Evolutionary conservation across 2,329 filamentous ascomycete genomes (phyloP), one percentile per base, ranked within the genome.

Genomic region (Penicillium griseofulvum): DNA sequence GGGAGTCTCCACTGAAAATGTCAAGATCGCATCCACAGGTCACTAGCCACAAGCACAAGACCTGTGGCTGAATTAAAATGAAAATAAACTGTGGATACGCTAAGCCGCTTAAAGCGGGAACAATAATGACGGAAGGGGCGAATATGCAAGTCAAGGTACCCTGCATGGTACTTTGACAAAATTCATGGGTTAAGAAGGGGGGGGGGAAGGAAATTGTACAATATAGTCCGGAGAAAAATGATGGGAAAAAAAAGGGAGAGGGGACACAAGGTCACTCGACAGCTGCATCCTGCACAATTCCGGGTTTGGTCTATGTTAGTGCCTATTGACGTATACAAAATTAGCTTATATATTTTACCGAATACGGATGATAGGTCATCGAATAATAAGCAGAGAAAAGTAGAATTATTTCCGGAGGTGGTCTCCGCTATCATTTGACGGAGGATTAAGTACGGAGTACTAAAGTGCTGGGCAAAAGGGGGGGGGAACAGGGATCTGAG

Each of bases 71-170:
- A 43, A 22, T 45, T 17, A 36, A 37, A 55, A 49, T 26, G 34
- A 19, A 41, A 41, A 49, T 44, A 49, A 49, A 45, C 16, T 55
- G 55, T 52, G 55, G 52, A 55, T 1, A 41, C 43, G 26, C 61
- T 63, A 62, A 37, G 5, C 61, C 42, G 16, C 24, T 54, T 39
- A 50, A 33, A 52, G 56, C 49, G 45, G 52, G 52, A 49, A 57
- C 49, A 58, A 56, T 49, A 42, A 62, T 63, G 61, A 65, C 62
- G 62, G 62, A 65, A 65, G 61, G 62, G 62, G 62, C 59, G 46
- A 65, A 60, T 57, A 59, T 61, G 60, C 52, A 59, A 59, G 54
- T 57, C 58, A 54, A 55, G 57, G 49, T 47, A 52, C 58, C 54
- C 56, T 62, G 60, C 56, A 62, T 57, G 37, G 38, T 45, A 37